Evolutionary conservation across 1,284 basidiomycete genomes (phyloP).

Genomic region (Neotropicomus parvogracilis): DNA sequence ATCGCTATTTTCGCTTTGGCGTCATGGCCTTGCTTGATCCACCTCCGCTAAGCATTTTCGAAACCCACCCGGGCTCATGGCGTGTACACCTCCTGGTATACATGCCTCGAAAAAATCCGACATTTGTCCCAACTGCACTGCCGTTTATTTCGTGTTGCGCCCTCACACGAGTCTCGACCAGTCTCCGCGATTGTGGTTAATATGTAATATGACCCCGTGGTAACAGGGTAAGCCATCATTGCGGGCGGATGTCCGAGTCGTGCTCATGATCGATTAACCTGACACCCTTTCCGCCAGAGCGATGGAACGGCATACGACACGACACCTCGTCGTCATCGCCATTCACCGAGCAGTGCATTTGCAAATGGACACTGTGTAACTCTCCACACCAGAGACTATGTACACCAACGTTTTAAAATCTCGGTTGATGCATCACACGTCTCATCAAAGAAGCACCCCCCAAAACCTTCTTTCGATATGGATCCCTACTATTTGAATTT

Average conservation of each 20-base stretch:
- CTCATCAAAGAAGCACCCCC: constrained; percentile 24
- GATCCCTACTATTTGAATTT: constrained; percentile 13
- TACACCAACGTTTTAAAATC: constrained; percentile 24
- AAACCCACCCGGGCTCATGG: constrained; percentile 15
- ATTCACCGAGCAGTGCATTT: constrained; percentile 20
- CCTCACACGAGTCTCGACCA: constrained; percentile 22
- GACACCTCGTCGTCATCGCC: constrained; percentile 26
- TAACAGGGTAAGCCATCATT: constrained; percentile 20
- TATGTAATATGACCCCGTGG: constrained; percentile 31
- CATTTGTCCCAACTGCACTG: constrained; percentile 19
- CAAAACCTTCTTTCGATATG: constrained; percentile 20
- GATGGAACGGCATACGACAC: constrained; percentile 24
- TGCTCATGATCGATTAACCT: constrained; percentile 22
- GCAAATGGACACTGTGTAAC: constrained; percentile 23
- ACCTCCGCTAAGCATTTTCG: constrained; percentile 13
- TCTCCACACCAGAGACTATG: constrained; percentile 14
- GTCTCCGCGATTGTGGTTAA: constrained; percentile 24
- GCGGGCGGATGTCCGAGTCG: constrained; percentile 19
- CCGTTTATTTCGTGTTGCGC: constrained; percentile 22
- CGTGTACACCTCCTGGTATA: constrained; percentile 25
- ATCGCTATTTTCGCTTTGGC: constrained; percentile 1
- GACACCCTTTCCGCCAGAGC: constrained; percentile 24
- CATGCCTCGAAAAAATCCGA: constrained; percentile 19
- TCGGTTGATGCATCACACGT: constrained; percentile 15
- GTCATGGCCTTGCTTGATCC: constrained; percentile 27